A percentile compares a stretch with the other conserved stretches of the same genome.
Evolutionary conservation across 352 stramenopile species (phyloP).

Genomic region (Phytopythium aichiense): DNA sequence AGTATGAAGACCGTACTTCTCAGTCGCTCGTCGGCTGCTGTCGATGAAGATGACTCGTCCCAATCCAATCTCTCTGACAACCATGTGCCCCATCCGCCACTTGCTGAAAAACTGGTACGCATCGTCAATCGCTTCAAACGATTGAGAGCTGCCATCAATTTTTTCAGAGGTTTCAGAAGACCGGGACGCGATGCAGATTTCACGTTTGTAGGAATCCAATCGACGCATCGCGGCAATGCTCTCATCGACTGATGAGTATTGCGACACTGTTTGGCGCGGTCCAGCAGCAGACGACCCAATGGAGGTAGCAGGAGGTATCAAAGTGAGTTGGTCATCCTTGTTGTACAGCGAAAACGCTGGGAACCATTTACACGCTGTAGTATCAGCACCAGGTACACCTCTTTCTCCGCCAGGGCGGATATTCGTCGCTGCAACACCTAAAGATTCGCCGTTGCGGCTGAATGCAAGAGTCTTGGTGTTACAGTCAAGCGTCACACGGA

Average conservation of each 20-base stretch:
- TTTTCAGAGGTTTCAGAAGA: background rate
- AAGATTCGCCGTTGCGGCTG: conserved; percentile 78
- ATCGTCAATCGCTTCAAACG: conserved; percentile 6
- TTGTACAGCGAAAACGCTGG: conserved; percentile 92
- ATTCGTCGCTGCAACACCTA: conserved; percentile 81
- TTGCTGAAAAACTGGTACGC: conserved; percentile 21
- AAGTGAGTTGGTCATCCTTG: conserved; percentile 84
- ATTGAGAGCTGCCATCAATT: background rate
- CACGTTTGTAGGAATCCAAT: conserved; percentile 18
- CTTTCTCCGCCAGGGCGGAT: conserved; percentile 26
- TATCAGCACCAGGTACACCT: background rate
- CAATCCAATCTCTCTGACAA: conserved; percentile 32
- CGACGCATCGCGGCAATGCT: conserved; percentile 26
- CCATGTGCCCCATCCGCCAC: conserved; percentile 21
- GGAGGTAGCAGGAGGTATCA: conserved; percentile 39
- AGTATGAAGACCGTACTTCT: conserved; percentile 33
- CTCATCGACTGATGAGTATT: conserved; percentile 38
- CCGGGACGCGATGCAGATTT: too few relatives aligned
- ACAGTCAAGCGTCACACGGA: conserved; percentile 85
- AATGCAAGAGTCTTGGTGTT: conserved; percentile 80
- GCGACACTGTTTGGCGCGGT: conserved; percentile 8
- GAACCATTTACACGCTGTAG: conserved; percentile 50
- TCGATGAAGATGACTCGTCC: conserved; percentile 35
- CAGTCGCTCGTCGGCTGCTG: conserved; percentile 15
- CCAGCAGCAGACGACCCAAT: background rate